phyloP scores from a whole-genome alignment of 1,139 yeast species.

The Candida dubliniensis region DNA sequence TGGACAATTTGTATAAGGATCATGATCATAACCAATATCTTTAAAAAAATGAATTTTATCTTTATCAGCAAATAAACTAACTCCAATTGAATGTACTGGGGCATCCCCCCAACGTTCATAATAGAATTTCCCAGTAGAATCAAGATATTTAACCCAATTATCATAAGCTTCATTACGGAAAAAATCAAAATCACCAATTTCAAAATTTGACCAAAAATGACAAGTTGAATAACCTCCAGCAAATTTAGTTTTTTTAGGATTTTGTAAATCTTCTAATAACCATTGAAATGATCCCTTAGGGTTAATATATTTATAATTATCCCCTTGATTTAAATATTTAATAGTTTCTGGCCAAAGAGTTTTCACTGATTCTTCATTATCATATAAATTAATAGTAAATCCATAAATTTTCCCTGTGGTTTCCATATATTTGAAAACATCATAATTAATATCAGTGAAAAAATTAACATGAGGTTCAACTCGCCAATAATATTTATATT shows the following conservation, averaged over 20 bases:
- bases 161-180: conserved; percentile 66
- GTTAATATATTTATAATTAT: conserved; percentile 61
- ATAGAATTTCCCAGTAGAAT: conserved; percentile 73
- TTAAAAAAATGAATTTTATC: conserved; percentile 80
- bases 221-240: conserved; percentile 79
- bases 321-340: conserved; percentile 53
- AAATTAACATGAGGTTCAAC: conserved; percentile 75
- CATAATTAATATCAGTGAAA: conserved; percentile 68
- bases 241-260: conserved; percentile 51
- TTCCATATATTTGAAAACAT: conserved; percentile 73
- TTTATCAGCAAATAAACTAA: conserved; percentile 72
- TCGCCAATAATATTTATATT: conserved; percentile 69
- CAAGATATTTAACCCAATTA: conserved; percentile 64
- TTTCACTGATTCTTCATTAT: conserved; percentile 60
- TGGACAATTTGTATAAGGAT: conserved; percentile 78
- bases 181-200: conserved; percentile 79
- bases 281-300: conserved; percentile 64
- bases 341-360: conserved; percentile 72
- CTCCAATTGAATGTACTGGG: conserved; percentile 78
- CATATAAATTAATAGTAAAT: conserved; percentile 66
- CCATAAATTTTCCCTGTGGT: conserved; percentile 67
- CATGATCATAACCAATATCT: conserved; percentile 78
- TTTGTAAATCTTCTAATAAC: conserved; percentile 65
- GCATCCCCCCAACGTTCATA: conserved; percentile 95
- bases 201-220: conserved; percentile 89